A percentile compares a stretch with the other conserved stretches of the same genome.
phyloP scores from a whole-genome alignment of 2,329 filamentous ascomycete species.

The Aureobasidium sp. region DNA sequence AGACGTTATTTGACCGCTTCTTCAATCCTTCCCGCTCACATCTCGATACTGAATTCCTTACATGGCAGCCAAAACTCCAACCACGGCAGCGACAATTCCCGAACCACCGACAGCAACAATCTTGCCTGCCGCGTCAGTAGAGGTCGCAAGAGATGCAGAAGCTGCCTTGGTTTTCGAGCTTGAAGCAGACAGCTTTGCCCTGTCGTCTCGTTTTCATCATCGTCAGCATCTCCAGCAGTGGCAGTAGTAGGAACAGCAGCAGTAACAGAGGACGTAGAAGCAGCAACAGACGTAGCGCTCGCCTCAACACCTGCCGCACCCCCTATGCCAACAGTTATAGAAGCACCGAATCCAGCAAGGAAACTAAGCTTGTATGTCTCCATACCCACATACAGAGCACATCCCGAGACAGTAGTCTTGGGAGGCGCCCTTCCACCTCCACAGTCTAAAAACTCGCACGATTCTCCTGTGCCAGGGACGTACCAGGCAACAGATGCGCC shows the following conservation, averaged over 20 bases:
- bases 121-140: neutral
- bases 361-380: constrained; percentile 46
- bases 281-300: neutral
- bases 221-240: neutral
- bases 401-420: constrained; percentile 54
- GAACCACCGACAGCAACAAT: neutral
- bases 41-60: neutral
- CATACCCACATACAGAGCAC: constrained; percentile 47
- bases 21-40: neutral
- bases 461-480: constrained; percentile 54
- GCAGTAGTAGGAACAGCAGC: neutral
- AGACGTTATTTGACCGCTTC: neutral
- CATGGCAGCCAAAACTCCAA: neutral
- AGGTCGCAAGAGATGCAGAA: neutral
- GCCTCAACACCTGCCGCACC: neutral
- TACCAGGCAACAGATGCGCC: constrained; percentile 50
- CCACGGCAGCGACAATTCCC: neutral
- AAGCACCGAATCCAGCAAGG: constrained; percentile 29
- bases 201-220: neutral
- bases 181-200: neutral
- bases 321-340: neutral
- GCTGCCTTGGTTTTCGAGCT: neutral
- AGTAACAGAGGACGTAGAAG: neutral
- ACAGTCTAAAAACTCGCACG: constrained; percentile 58
- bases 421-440: constrained; percentile 51